Conservation (phyloP, 2,329 filamentous ascomycete species). For the Paraconiothyrium sp. region DNA sequence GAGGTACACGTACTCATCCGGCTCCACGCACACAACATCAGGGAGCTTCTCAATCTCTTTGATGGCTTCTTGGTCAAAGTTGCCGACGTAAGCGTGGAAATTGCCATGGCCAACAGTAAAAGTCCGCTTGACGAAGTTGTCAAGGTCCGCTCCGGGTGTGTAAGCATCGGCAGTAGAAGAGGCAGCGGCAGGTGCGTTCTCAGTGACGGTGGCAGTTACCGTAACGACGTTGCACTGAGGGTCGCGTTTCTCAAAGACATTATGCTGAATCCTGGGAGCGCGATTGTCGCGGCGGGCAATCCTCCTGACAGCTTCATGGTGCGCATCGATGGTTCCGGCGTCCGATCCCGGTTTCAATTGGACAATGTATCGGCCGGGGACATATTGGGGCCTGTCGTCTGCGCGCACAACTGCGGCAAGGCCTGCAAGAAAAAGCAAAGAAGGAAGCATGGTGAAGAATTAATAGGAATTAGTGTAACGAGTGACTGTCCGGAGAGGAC, state of each 20-base stretch:
- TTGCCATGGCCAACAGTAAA: constrained; percentile 11
- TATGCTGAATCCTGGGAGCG: not conserved
- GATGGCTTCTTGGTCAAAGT: constrained; percentile 55
- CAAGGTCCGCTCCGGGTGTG: constrained; percentile 7
- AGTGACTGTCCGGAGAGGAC: constrained; percentile 3
- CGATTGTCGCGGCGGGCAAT: constrained; percentile 20
- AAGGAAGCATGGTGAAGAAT: constrained; percentile 8
- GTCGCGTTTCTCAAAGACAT: constrained; percentile 6
- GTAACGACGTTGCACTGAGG: not conserved
- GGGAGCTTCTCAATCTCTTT: constrained; percentile 26
- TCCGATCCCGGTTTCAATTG: constrained; percentile 44
- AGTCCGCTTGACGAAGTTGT: constrained; percentile 4
- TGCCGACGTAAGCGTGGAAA: constrained; percentile 51
- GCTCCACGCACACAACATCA: constrained; percentile 14
- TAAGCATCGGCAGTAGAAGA: not conserved
- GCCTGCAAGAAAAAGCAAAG: constrained; percentile 6
- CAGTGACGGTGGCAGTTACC: constrained; percentile 1
- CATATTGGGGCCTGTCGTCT: constrained; percentile 6
- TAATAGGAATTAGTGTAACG: not conserved
- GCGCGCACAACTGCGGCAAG: constrained; percentile 3
- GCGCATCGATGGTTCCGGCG: constrained; percentile 20
- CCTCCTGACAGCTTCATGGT: constrained; percentile 25
- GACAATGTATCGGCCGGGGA: constrained; percentile 53
- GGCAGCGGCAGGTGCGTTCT: not conserved
- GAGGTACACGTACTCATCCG: constrained; percentile 18